Evolutionary conservation across 495 filamentous ascomycete species (phyloP).

Genomic region (Talaromyces borbonicus): DNA sequence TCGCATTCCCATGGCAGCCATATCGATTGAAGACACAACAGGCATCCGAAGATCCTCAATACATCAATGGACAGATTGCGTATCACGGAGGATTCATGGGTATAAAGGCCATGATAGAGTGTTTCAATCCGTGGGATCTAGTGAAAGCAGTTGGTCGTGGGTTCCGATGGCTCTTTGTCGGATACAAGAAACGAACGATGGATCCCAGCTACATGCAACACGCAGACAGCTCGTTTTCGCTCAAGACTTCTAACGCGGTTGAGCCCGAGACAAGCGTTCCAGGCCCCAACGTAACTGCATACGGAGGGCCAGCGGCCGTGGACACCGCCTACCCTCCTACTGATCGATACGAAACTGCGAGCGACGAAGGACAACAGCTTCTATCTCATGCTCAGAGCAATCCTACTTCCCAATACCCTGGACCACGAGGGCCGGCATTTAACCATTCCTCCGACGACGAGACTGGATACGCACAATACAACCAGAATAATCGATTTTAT

Average conservation of each 20-base stretch:
- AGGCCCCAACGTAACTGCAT: constrained; percentile 19
- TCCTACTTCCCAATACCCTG: constrained; percentile 14
- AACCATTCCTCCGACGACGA: constrained; percentile 16
- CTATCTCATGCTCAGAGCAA: constrained; percentile 33
- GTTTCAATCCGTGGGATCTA: constrained; percentile 79
- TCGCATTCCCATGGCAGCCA: constrained; percentile 63
- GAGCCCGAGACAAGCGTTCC: constrained; percentile 6
- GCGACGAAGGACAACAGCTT: constrained; percentile 33
- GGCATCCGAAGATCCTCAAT: constrained; percentile 34
- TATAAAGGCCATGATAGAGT: constrained; percentile 52
- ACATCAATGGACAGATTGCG: constrained; percentile 36
- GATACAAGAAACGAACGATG: constrained; percentile 44
- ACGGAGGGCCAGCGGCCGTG: constrained; percentile 20
- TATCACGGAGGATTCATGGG: constrained; percentile 58
- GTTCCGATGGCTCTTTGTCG: constrained; percentile 72
- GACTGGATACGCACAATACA: background rate
- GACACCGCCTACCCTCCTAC: constrained; percentile 16
- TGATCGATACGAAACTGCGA: constrained; percentile 14
- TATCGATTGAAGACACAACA: constrained; percentile 38
- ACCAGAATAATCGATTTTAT: no score
- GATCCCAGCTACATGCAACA: constrained; percentile 40
- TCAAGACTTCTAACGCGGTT: constrained; percentile 16
- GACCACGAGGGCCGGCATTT: background rate
- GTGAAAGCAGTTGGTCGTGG: constrained; percentile 68
- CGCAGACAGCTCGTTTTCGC: constrained; percentile 21